Percentiles rank a stretch among this genome's conserved stretches.
Conservation (phyloP, 805 yeast species). For the Candida fluviatilis region DNA sequence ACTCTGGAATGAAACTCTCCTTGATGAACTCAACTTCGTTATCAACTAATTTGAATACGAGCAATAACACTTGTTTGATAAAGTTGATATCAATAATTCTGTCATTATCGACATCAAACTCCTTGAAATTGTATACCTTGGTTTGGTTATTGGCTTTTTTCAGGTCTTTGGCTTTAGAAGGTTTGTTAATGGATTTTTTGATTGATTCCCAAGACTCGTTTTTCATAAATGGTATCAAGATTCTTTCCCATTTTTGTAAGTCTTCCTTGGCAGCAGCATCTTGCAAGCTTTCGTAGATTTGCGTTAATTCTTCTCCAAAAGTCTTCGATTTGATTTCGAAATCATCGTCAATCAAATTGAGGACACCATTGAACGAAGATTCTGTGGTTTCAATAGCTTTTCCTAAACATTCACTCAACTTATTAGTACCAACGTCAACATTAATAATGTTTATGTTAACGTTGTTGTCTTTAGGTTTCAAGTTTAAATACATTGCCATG, state of each 20-base stretch:
- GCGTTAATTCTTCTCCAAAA: conserved; percentile 15
- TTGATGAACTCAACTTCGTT: conserved; percentile 18
- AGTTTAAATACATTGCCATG: conserved; percentile 38
- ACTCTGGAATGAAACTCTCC: conserved; percentile 46
- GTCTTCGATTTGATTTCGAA: conserved; percentile 14
- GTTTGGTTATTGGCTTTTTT: not conserved
- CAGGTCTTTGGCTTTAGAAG: conserved; percentile 2
- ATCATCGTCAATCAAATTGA: conserved; percentile 18
- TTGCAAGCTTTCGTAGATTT: conserved; percentile 22
- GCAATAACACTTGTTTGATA: conserved; percentile 41
- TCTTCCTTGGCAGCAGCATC: conserved; percentile 14
- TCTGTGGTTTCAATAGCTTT: conserved; percentile 39
- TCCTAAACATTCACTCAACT: conserved; percentile 66
- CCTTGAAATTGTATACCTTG: conserved; percentile 27
- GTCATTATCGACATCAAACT: conserved; percentile 63
- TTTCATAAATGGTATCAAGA: conserved; percentile 28
- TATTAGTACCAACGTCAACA: conserved; percentile 63
- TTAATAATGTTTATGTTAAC: conserved; percentile 42
- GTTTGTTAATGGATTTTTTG: conserved; percentile 13
- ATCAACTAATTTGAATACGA: conserved; percentile 30
- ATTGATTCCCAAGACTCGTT: conserved; percentile 21
- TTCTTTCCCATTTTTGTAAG: conserved; percentile 23
- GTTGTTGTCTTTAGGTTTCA: conserved; percentile 39
- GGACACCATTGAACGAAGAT: conserved; percentile 14
- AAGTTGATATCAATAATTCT: conserved; percentile 59